Evolutionary conservation across 441 rosid species (phyloP), one percentile per base, ranked within the genome.

Genomic region (Dalechampia spathulata): DNA sequence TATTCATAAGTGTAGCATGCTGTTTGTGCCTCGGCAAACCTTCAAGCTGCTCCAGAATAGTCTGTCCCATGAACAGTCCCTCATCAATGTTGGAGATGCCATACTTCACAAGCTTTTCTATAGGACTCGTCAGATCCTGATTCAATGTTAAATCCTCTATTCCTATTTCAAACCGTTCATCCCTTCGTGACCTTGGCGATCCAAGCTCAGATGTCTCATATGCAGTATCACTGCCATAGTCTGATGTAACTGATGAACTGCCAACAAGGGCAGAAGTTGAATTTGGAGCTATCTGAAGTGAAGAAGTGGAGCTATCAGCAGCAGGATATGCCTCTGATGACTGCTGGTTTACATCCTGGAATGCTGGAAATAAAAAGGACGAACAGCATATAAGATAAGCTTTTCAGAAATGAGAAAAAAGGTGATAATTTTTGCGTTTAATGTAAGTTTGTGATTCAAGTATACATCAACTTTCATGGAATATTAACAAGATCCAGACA

Each of bases 201-300:
- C 96, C 95, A 69, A 83, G 46, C 62, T 87, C 99, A 72, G 98
- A 90, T 43, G 92, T 76, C 69, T 90, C 98, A 77, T 86, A 85
- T 66, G 83, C 88, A 65, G 90, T 83, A 65, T 94, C 97, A 65
- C 96, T 88, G 40, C 97, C 98, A 79, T 80, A 81, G 70, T 94
- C 99, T 32, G 99, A 94, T 55, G 85, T 63, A 36, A 85, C 57
- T 28, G 98, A 89, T 60, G 84, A 84, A 78, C 83, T 63, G 16
- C 81, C 87, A 40, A 74, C 74, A 70, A 56, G 74, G 58, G 86
- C 79, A 52, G 73, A 58, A 65, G 83, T 79, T 65, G 83, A 75
- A 63, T 63, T 47, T 55, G 76, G 62, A 60, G 71, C 76, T 39
- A 65, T 59, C 52, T 67, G 66, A 58, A 76, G 66, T 17, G 84